phyloP scores from a whole-genome alignment of 2,329 filamentous ascomycete species.

The Cercospora citrullina region DNA sequence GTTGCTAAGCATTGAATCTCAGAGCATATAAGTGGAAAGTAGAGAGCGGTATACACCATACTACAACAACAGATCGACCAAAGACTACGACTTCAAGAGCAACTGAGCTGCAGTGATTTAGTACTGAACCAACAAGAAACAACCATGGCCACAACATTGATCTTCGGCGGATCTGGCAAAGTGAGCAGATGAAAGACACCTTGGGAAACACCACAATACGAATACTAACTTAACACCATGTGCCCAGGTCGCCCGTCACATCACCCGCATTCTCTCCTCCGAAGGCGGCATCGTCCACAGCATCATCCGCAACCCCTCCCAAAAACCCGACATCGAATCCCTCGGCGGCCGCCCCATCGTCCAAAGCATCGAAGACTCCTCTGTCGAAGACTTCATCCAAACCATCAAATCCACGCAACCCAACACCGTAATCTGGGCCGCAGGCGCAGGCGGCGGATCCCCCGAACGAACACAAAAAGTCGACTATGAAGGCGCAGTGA shows the following conservation, averaged over 20 bases:
- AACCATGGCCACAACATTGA: slow-evolving; percentile 35
- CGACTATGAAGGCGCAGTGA: slow-evolving; percentile 63
- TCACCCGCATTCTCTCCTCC: slow-evolving; percentile 36
- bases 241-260: slow-evolving; percentile 39
- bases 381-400: slow-evolving; percentile 41
- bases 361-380: slow-evolving; percentile 46
- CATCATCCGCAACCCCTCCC: slow-evolving; percentile 36
- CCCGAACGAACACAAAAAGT: slow-evolving; percentile 59
- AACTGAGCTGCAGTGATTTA: neutral
- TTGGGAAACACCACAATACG: slow-evolving; percentile 22
- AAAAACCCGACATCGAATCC: slow-evolving; percentile 40
- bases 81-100: neutral
- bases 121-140: neutral
- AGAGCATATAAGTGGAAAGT: neutral
- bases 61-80: neutral
- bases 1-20: neutral
- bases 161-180: slow-evolving; percentile 43
- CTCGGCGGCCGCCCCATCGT: slow-evolving; percentile 48
- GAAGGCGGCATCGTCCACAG: slow-evolving; percentile 37
- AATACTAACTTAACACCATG: too few relatives aligned
- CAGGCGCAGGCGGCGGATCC: slow-evolving; percentile 41
- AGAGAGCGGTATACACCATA: neutral
- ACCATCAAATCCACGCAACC: slow-evolving; percentile 42
- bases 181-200: slow-evolving; percentile 19
- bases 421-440: slow-evolving; percentile 38